phyloP scores from a whole-genome alignment of 192 early-diverging fungal species.

The Pilaira anomala region DNA sequence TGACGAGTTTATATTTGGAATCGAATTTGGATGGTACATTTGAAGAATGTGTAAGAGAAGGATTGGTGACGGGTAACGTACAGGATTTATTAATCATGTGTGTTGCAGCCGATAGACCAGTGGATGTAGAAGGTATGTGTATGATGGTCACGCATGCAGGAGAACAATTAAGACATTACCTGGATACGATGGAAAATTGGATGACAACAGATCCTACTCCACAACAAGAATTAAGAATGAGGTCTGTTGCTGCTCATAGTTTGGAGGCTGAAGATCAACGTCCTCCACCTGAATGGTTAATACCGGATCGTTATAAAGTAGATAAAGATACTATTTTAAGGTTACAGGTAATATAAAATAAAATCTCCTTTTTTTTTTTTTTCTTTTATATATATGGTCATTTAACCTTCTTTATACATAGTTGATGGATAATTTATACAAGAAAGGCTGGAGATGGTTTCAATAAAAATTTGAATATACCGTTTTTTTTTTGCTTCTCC shows the following conservation, averaged over 20 bases:
- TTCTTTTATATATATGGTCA: background rate
- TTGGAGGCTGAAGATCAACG: background rate
- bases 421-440: conserved; percentile 25
- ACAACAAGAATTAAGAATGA: conserved; percentile 5
- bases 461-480: no score
- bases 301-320: conserved; percentile 35
- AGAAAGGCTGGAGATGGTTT: conserved; percentile 35
- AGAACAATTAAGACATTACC: conserved; percentile 28
- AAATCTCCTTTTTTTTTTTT: background rate
- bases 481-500: no score
- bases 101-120: conserved; percentile 21
- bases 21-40: conserved; percentile 35
- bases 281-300: conserved; percentile 35
- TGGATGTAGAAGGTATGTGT: conserved; percentile 33
- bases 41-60: conserved; percentile 39
- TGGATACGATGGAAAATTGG: conserved; percentile 23
- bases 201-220: conserved; percentile 19
- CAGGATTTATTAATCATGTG: conserved; percentile 29
- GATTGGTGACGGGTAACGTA: conserved; percentile 32
- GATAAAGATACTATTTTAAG: conserved; percentile 25
- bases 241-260: background rate
- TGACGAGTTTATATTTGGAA: conserved; percentile 35
- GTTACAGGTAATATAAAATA: conserved; percentile 31
- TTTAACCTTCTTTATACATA: background rate
- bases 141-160: conserved; percentile 33